Conservation (phyloP, 1,284 basidiomycete genomes). For the Exobasidium cylindrosporum region DNA sequence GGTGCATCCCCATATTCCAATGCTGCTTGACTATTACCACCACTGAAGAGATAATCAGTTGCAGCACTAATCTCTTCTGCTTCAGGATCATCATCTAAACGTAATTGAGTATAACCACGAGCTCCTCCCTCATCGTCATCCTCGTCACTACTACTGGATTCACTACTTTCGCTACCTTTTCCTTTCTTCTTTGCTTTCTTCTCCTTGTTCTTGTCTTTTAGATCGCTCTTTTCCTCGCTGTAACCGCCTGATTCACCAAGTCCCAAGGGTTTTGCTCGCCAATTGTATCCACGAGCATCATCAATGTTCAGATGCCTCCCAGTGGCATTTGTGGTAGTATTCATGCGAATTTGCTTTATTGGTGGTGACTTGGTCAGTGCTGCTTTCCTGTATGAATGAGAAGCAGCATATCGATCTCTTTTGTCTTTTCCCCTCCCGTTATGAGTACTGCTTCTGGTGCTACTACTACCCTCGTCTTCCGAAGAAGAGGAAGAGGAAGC, state of each 20-base stretch:
- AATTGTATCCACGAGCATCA: slow-evolving; percentile 52
- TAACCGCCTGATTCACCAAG: slow-evolving; percentile 11
- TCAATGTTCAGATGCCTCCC: slow-evolving; percentile 48
- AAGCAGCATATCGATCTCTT: neutral
- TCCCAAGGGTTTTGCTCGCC: slow-evolving; percentile 43
- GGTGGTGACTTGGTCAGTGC: slow-evolving; percentile 2
- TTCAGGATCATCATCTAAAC: slow-evolving; percentile 53
- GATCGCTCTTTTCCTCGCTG: slow-evolving; percentile 17
- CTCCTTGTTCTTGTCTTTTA: slow-evolving; percentile 3
- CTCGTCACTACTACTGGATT: neutral
- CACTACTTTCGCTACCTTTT: slow-evolving; percentile 36
- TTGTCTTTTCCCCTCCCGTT: slow-evolving; percentile 2
- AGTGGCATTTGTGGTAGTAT: slow-evolving; percentile 31
- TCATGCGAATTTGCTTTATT: slow-evolving; percentile 1
- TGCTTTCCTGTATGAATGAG: neutral
- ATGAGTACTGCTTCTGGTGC: slow-evolving; percentile 3
- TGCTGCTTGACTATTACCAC: neutral
- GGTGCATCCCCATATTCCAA: slow-evolving; percentile 13
- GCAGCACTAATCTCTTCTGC: slow-evolving; percentile 48
- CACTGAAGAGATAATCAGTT: slow-evolving; percentile 51
- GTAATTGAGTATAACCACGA: slow-evolving; percentile 51
- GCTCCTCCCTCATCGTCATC: slow-evolving; percentile 29
- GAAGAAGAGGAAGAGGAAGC: neutral
- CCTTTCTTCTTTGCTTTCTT: slow-evolving; percentile 24
- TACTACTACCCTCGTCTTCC: slow-evolving; percentile 11